Evolutionary conservation across 2,329 filamentous ascomycete species (phyloP), one percentile per base, ranked within the genome.

Genomic region (Penicillium sp.): DNA sequence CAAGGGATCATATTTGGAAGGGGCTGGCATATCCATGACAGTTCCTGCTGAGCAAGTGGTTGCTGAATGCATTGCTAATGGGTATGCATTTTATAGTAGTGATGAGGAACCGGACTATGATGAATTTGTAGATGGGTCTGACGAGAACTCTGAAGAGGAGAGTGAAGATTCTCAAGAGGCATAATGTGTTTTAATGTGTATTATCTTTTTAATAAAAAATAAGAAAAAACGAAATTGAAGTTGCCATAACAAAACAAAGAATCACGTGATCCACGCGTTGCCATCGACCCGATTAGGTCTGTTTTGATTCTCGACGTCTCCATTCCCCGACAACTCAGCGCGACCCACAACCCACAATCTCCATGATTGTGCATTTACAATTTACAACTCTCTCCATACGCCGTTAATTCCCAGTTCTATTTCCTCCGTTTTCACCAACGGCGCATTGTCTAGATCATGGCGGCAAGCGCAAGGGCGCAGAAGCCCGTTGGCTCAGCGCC

Each of bases 401-500:
- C 19, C 40, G 7, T 37, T 47, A 25, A 38, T 38, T 19, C 12
- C 21, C 47, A 21, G 8, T 35, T 61, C 62, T 61, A 59, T 58
- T 40, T 29, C 63, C 51, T 45, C 57, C 50, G 56, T 52, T 66
- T 61, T 64, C 50, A 50, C 59, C 59, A 59, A 58, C 60, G 49
- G 66, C 60, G 68, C 67, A 60, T 75, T 75, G 71, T 75, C 75
- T 74, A 73, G 71, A 68, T 71, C 64, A 78, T 77, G 75, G 69
- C 74, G 54, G 62, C 70, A 52, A 67, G 72, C 59, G 67, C 73
- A 59, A 76, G 72, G 70, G 70, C 69, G 61, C 76, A 77, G 62
- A 75, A 75, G 68, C 71, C 89, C 71, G 87, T 96, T 66, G 93
- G 92, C 74, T 94, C 91, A 60, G 80, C 86, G 69, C 82, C 88